Conservation (phyloP, 495 filamentous ascomycete species). For the Margaritispora aquatica region DNA sequence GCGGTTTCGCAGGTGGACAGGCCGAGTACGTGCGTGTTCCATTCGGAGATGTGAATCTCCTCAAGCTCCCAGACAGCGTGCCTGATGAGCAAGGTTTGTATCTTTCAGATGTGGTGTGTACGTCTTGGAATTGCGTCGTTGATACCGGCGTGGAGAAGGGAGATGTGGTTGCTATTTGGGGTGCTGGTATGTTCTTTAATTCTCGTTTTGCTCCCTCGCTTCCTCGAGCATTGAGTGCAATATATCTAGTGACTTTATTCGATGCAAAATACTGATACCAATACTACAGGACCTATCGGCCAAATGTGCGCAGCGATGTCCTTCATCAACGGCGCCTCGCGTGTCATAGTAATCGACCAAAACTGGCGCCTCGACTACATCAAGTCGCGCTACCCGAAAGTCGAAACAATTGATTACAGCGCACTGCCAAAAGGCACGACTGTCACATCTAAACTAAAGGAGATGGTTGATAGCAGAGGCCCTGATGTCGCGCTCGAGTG, state of each 20-base stretch:
- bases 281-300: conserved; percentile 53
- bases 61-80: conserved; percentile 72
- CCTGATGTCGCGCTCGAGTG: conserved; percentile 80
- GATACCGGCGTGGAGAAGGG: conserved; percentile 76
- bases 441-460: conserved; percentile 66
- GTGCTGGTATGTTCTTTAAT: conserved; percentile 33
- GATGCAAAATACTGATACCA: neutral
- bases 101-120: conserved; percentile 73
- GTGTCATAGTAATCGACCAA: conserved; percentile 77
- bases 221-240: too few relatives aligned
- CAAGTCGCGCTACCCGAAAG: conserved; percentile 53
- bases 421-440: conserved; percentile 45
- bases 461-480: conserved; percentile 55
- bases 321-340: conserved; percentile 61
- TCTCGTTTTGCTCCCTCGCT: neutral
- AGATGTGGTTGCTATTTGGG: conserved; percentile 81
- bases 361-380: conserved; percentile 70
- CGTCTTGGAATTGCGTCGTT: conserved; percentile 76
- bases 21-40: conserved; percentile 85
- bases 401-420: conserved; percentile 54
- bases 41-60: conserved; percentile 73
- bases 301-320: conserved; percentile 74
- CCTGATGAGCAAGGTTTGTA: conserved; percentile 85
- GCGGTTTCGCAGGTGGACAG: conserved; percentile 86
- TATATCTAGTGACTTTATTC: too few relatives aligned